Conservation (phyloP, 2,329 filamentous ascomycete species). For the Catunica adiposa region DNA sequence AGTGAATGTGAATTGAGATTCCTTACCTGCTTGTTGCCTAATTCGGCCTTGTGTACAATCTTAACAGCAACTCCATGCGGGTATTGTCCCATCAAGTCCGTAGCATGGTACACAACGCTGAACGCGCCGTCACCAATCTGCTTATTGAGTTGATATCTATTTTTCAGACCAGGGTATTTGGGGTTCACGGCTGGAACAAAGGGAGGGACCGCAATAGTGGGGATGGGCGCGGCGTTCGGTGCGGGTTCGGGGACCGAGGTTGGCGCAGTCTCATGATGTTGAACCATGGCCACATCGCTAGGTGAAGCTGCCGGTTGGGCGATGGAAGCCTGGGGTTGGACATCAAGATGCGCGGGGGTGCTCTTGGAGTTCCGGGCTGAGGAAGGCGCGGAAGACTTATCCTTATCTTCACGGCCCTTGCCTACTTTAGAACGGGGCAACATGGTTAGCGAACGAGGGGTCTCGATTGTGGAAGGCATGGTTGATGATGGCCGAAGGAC, state of each 20-base stretch:
- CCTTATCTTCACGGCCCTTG: slow-evolving; percentile 12
- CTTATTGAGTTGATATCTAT: slow-evolving; percentile 54
- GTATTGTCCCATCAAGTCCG: slow-evolving; percentile 52
- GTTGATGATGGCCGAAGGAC: neutral
- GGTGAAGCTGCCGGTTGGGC: neutral
- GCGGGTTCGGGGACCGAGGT: neutral
- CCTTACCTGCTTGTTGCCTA: slow-evolving; percentile 97
- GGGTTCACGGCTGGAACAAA: neutral
- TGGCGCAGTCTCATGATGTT: slow-evolving; percentile 9
- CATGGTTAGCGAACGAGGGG: neutral
- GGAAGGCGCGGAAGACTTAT: slow-evolving; percentile 2
- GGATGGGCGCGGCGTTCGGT: neutral
- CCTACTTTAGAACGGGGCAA: slow-evolving; percentile 1
- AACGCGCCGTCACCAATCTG: slow-evolving; percentile 93
- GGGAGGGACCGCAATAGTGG: neutral
- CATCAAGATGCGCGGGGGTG: neutral
- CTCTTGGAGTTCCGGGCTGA: slow-evolving; percentile 2
- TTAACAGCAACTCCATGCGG: slow-evolving; percentile 81
- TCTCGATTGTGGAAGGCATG: neutral
- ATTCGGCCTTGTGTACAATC: slow-evolving; percentile 95
- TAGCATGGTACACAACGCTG: slow-evolving; percentile 91
- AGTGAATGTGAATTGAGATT: slow-evolving; percentile 5
- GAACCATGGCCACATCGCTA: slow-evolving; percentile 6
- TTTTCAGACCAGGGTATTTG: slow-evolving; percentile 25
- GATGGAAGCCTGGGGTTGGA: neutral